phyloP scores from a whole-genome alignment of 2,329 filamentous ascomycete genomes.

The Torrubiella hemipterigena region DNA sequence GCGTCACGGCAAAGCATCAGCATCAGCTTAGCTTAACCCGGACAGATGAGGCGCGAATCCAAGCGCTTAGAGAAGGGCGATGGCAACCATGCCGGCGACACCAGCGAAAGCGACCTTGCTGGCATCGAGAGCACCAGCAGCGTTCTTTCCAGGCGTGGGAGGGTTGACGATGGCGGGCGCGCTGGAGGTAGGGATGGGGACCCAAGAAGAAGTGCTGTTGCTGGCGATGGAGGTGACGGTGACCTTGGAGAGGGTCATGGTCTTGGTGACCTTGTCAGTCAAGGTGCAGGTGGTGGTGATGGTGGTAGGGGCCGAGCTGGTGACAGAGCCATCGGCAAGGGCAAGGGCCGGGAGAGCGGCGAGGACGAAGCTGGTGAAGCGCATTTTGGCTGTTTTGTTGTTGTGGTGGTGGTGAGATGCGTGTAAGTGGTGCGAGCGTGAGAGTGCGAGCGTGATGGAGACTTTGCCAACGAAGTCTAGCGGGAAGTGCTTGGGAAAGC shows the following conservation, averaged over 20 bases:
- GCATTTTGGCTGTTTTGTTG: conserved; percentile 19
- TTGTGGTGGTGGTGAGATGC: conserved; percentile 12
- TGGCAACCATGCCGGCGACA: conserved; percentile 35
- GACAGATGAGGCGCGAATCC: not conserved
- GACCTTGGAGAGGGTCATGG: conserved; percentile 36
- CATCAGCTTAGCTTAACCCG: no score
- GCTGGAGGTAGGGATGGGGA: conserved; percentile 10
- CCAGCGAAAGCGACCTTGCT: conserved; percentile 35
- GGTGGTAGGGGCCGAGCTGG: conserved; percentile 21
- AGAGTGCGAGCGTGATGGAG: conserved; percentile 16
- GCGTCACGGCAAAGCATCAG: no score
- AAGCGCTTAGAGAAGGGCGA: conserved; percentile 15
- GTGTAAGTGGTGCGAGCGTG: conserved; percentile 10
- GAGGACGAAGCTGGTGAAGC: conserved; percentile 29
- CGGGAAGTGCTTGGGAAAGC: conserved; percentile 11
- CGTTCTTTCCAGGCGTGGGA: conserved; percentile 24
- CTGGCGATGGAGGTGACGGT: conserved; percentile 21
- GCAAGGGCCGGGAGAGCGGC: conserved; percentile 42
- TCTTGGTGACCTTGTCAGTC: conserved; percentile 39
- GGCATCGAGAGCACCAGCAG: conserved; percentile 30
- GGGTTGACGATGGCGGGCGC: conserved; percentile 19
- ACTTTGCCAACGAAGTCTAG: conserved; percentile 47
- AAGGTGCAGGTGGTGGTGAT: conserved; percentile 33
- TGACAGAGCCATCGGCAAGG: conserved; percentile 24
- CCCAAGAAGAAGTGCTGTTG: conserved; percentile 19